These are phyloP conservation scores for Aspergillus haitiensis DNA, from an alignment of 495 filamentous ascomycete species.

Conservation along the genomic window DNA sequence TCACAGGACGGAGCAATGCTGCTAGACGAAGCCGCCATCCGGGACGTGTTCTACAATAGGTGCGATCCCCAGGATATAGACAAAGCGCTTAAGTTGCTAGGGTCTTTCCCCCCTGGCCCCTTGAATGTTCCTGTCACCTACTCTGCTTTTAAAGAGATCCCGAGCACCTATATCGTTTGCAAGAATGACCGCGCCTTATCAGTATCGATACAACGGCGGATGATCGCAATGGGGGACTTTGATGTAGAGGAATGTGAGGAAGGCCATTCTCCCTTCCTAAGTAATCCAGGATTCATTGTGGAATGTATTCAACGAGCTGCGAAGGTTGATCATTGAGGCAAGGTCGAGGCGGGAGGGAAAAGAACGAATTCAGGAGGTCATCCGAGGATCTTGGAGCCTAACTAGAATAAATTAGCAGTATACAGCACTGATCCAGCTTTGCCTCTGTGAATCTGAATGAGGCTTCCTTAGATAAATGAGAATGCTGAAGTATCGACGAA, in stretches of 20 bases:
- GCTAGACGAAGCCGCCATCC: slow-evolving; percentile 18
- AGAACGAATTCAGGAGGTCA: no score
- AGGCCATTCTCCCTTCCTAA: slow-evolving; percentile 35
- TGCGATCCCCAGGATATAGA: slow-evolving; percentile 27
- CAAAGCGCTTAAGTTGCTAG: slow-evolving; percentile 26
- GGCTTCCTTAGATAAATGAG: no score
- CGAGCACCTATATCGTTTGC: slow-evolving; percentile 38
- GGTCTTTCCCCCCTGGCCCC: slow-evolving; percentile 29
- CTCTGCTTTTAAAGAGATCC: slow-evolving; percentile 30
- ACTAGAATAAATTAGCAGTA: no score
- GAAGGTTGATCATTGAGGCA: slow-evolving; percentile 12
- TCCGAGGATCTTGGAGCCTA: no score
- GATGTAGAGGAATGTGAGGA: slow-evolving; percentile 32
- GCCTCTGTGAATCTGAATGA: no score
- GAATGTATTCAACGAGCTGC: slow-evolving; percentile 28
- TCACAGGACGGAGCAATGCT: slow-evolving; percentile 31
- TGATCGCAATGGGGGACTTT: slow-evolving; percentile 31
- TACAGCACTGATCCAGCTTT: no score
- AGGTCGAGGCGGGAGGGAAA: slow-evolving; percentile 5
- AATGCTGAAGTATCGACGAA: no score
- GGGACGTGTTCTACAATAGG: slow-evolving; percentile 28
- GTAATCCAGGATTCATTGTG: slow-evolving; percentile 30
- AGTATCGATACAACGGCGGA: slow-evolving; percentile 23
- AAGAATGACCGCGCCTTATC: slow-evolving; percentile 36
- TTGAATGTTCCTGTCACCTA: slow-evolving; percentile 32